phyloP scores from a whole-genome alignment of 768 basidiomycete genomes.

The Termitomyces titanicus region DNA sequence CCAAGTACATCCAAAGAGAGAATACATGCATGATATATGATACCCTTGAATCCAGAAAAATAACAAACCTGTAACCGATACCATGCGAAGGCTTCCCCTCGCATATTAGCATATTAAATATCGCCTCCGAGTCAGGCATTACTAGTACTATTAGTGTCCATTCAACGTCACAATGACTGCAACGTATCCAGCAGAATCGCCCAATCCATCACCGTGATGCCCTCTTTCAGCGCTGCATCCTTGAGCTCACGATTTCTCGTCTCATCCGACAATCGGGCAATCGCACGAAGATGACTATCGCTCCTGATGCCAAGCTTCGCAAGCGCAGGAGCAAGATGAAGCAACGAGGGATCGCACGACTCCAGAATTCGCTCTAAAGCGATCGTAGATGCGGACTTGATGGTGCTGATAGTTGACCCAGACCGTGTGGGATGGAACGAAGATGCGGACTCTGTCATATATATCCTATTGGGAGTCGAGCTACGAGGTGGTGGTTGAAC shows the following conservation, averaged over 20 bases:
- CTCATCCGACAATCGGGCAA: constrained; percentile 57
- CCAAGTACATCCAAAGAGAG: background rate
- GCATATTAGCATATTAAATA: background rate
- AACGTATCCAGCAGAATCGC: constrained; percentile 70
- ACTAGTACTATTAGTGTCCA: background rate
- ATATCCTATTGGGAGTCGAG: constrained; percentile 16
- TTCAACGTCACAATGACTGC: constrained; percentile 26
- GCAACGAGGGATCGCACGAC: constrained; percentile 61
- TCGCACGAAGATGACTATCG: constrained; percentile 60
- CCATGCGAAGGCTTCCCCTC: background rate
- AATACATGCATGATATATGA: background rate
- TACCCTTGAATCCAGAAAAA: background rate
- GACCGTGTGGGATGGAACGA: constrained; percentile 36
- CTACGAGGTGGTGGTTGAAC: constrained; percentile 10
- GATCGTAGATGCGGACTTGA: constrained; percentile 30
- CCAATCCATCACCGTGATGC: constrained; percentile 75
- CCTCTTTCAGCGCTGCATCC: constrained; percentile 64
- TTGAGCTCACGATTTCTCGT: constrained; percentile 68
- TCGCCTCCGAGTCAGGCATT: no score
- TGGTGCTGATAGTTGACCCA: constrained; percentile 41
- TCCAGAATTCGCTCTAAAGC: constrained; percentile 53
- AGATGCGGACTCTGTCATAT: constrained; percentile 7
- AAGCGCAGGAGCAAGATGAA: constrained; percentile 59
- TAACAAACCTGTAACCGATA: background rate
- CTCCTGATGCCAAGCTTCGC: constrained; percentile 54